Evolutionary conservation across 2,329 filamentous ascomycete species (phyloP).

Genomic region (Talaromyces sp.): DNA sequence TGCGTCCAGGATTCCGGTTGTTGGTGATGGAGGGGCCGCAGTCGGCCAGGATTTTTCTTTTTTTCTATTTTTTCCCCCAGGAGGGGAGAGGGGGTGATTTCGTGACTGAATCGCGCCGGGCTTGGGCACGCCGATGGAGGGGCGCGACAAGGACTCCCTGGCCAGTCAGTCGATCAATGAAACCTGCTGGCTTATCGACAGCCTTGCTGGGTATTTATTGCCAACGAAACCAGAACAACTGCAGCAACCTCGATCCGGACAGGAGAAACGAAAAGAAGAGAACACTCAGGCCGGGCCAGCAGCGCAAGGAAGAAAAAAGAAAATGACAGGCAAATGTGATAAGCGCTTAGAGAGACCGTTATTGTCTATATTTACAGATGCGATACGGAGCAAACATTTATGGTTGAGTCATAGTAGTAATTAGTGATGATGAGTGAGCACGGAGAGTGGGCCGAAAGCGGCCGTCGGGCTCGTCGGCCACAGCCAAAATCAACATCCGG

Average conservation of each 20-base stretch:
- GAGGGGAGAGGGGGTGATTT: not conserved
- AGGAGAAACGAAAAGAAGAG: not conserved
- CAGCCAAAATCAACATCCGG: not conserved
- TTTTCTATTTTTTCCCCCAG: not conserved
- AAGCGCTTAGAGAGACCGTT: not conserved
- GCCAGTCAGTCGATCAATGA: not conserved
- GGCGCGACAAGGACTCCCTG: not conserved
- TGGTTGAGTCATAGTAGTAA: too few species aligned
- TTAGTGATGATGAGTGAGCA: not conserved
- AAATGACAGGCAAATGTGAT: not conserved
- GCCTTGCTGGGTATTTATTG: not conserved
- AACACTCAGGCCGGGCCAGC: not conserved
- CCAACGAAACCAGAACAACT: not conserved
- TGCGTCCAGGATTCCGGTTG: slow-evolving; percentile 33
- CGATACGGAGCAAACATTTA: not conserved
- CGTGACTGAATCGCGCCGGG: not conserved
- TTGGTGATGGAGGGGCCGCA: slow-evolving; percentile 12
- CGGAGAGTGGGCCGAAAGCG: not conserved
- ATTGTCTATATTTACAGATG: not conserved
- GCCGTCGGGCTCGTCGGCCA: not conserved
- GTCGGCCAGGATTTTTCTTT: slow-evolving; percentile 4
- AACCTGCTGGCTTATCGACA: not conserved
- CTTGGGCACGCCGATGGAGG: not conserved
- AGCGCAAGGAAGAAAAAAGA: not conserved
- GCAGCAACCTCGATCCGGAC: not conserved